phyloP scores from a whole-genome alignment of 2,329 filamentous ascomycete genomes.

The Ilyonectria sp. region DNA sequence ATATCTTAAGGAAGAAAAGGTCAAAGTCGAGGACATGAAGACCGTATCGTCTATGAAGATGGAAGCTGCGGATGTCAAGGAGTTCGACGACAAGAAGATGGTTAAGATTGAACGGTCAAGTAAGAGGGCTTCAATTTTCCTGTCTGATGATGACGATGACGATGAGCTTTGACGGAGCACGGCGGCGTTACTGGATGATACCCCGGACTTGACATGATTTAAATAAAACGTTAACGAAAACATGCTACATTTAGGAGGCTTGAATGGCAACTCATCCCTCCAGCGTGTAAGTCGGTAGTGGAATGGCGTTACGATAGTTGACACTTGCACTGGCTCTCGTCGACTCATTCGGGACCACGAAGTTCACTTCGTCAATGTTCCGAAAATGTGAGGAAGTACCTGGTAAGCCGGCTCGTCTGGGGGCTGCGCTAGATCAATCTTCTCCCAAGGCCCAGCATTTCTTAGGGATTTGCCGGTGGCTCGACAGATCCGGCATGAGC shows the following conservation, averaged over 20 bases:
- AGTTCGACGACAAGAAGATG: conserved; percentile 34
- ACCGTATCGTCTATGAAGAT: conserved; percentile 11
- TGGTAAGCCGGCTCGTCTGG: conserved; percentile 59
- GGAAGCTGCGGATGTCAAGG: conserved; percentile 24
- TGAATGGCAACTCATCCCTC: too few species aligned
- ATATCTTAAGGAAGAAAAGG: conserved; percentile 25
- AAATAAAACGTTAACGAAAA: not conserved
- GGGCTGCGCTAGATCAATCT: conserved; percentile 63
- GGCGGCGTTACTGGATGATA: conserved; percentile 40
- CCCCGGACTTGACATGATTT: conserved; percentile 34
- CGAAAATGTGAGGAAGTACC: conserved; percentile 65
- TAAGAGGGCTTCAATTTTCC: conserved; percentile 54
- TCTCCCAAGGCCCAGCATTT: conserved; percentile 65
- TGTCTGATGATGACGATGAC: conserved; percentile 57
- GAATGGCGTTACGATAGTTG: not conserved
- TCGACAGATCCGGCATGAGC: conserved; percentile 67
- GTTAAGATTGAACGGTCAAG: conserved; percentile 42
- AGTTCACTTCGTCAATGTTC: conserved; percentile 66
- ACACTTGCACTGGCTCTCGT: not conserved
- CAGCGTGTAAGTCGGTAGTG: not conserved
- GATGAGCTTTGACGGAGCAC: conserved; percentile 53
- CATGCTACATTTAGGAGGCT: not conserved
- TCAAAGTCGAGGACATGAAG: conserved; percentile 33
- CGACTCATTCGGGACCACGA: not conserved
- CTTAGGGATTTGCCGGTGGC: conserved; percentile 63